Base-by-base conservation (phyloP, 2,329 filamentous ascomycete genomes). In the Phialophora chinensis region DNA sequence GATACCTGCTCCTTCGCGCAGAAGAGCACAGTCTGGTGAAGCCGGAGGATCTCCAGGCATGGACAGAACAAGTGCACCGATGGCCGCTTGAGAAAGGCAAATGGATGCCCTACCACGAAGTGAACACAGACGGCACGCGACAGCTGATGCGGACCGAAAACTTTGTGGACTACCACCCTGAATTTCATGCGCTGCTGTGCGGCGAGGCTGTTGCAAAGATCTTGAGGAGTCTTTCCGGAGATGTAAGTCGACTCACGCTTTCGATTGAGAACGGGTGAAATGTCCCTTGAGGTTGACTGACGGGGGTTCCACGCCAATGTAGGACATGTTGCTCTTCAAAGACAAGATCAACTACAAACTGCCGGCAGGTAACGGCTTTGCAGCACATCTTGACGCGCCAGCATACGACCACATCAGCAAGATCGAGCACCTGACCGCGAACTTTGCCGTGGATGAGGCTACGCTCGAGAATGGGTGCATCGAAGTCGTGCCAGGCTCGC, bases 301-400 rank as follows among this genome's bases (percentile, higher is more conserved):
- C 10, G 23, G 44, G 49, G 11, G 35, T 25, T 49, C 23, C 23
- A 29, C 20, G n/a, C 17, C 12, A 35, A 54, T 42, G 50, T 11
- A 76, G 70, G 73, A 77, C 20, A 77, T 77, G 74, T 58, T 76
- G 11, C 71, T 77, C 14, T 77, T 77, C 71, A 77, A 77, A 67
- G 75, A 77, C 60, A 77, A 77, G 61, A 77, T 78, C 69, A 78
- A 78, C 63, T 78, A 77, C 67, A 78, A 78, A 54, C 72, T 75
- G 58, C 71, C 76, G 11, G 62, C 66, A 35, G 75, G 76, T 8
- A 77, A 78, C 31, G 77, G 77, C 2, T 78, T 78, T 67, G 69
- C 73, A 14, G 74, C 76, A 17, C 77, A 78, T 44, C 69, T 78
- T 7, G 77, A 78, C 60, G 73, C 75, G 54, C 76, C 74, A 7